Evolutionary conservation across 495 filamentous ascomycete species (phyloP).

Genomic region (Podospora conica): DNA sequence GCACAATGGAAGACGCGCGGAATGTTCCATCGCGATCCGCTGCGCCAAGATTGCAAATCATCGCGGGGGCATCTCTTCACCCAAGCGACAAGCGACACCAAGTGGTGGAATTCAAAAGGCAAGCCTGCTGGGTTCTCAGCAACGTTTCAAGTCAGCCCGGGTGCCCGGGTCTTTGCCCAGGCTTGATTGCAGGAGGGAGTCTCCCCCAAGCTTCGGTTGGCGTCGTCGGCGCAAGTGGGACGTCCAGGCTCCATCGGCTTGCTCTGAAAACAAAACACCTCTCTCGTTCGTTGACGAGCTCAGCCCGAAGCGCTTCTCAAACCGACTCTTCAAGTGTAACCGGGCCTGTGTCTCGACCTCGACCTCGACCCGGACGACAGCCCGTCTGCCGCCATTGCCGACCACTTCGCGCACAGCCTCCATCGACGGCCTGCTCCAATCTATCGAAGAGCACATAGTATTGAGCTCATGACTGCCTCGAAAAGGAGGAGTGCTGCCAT

Average conservation of each 20-base stretch:
- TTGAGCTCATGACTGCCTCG: not conserved
- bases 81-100: not conserved
- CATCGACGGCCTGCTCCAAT: too few relatives aligned
- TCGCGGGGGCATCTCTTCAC: not conserved
- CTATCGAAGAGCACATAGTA: not conserved
- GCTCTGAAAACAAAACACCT: not conserved
- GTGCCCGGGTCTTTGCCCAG: too few relatives aligned
- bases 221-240: too few relatives aligned
- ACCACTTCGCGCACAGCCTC: not conserved
- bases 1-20: slow-evolving; percentile 3
- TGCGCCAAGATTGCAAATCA: slow-evolving; percentile 1
- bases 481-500: not conserved
- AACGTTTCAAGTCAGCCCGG: too few relatives aligned
- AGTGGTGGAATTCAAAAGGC: too few relatives aligned
- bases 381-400: not conserved
- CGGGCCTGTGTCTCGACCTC: not conserved
- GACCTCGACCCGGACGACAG: not conserved
- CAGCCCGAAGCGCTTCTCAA: not conserved
- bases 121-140: too few relatives aligned
- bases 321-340: not conserved
- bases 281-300: not conserved
- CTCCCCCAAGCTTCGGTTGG: too few relatives aligned
- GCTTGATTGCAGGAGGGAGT: too few relatives aligned
- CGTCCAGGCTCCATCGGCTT: too few relatives aligned
- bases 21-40: slow-evolving; percentile 1